Evolutionary conservation across 208 protist genomes (phyloP).

Genomic region (Phytomonas francai): DNA sequence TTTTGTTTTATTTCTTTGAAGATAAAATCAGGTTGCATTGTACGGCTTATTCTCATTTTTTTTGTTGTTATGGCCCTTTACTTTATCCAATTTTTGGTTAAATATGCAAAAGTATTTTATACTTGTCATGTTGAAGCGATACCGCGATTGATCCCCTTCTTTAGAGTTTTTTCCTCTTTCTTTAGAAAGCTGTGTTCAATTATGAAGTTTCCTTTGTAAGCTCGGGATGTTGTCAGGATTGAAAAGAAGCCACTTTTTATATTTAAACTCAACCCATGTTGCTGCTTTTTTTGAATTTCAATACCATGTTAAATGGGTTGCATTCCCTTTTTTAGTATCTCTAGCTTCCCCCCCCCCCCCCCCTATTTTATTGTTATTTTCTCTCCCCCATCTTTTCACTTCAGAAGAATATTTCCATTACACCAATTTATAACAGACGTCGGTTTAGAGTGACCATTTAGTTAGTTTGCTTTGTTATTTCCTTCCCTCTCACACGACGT

Average conservation of each 20-base stretch:
- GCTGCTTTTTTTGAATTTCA: not conserved
- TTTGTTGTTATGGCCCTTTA: not conserved
- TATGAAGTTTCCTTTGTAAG: not conserved
- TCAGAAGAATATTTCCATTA: too few relatives aligned
- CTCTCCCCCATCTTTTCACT: not conserved
- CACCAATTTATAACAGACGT: too few relatives aligned
- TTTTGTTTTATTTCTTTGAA: constrained; percentile 4
- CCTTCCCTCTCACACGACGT: too few relatives aligned
- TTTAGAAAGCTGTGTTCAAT: not conserved
- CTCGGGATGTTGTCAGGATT: too few relatives aligned
- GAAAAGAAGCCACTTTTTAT: too few relatives aligned
- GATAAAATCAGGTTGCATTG: not conserved
- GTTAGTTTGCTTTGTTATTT: too few relatives aligned
- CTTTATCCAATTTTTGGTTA: not conserved
- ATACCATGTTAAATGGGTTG: constrained; percentile 1
- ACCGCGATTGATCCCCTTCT: too few relatives aligned
- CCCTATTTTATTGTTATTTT: constrained; percentile 7
- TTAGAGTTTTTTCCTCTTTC: constrained; percentile 6
- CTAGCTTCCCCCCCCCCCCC: not conserved
- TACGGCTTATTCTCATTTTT: not conserved
- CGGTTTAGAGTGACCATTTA: too few relatives aligned
- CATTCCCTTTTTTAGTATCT: not conserved
- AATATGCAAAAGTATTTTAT: not conserved
- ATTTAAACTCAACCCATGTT: too few relatives aligned
- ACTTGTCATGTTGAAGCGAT: not conserved